A percentile compares a stretch with the other conserved stretches of the same genome.
phyloP scores from a whole-genome alignment of 106 monocot genomes.

The Amphibolis antarctica region DNA sequence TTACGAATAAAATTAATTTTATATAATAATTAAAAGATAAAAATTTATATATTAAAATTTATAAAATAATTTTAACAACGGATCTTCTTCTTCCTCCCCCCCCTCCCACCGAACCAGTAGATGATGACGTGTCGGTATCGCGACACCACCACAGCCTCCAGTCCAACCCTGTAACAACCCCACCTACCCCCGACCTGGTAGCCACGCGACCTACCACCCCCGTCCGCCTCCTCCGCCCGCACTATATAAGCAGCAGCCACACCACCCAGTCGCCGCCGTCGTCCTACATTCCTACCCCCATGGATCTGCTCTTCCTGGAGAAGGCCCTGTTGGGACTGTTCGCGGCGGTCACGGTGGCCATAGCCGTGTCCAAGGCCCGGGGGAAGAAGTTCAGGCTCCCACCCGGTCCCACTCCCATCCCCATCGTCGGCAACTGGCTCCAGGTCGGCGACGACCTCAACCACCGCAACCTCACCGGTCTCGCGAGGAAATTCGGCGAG shows the following conservation, averaged over 20 bases:
- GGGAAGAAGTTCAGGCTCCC: constrained; percentile 12
- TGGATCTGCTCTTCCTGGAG: constrained; percentile 38
- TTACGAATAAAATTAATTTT: too few relatives aligned
- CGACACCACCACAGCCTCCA: too few relatives aligned
- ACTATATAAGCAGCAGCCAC: neutral
- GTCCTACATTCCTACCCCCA: neutral
- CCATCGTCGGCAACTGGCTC: constrained; percentile 54
- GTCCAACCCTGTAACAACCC: too few relatives aligned
- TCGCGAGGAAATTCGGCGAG: constrained; percentile 30
- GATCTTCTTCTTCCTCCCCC: too few relatives aligned
- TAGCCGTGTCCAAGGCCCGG: constrained; percentile 7
- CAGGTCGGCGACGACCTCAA: constrained; percentile 41
- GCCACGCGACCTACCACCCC: neutral
- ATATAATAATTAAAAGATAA: too few relatives aligned
- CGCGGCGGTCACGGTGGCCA: constrained; percentile 23
- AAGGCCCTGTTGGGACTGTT: constrained; percentile 39
- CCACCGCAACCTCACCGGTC: constrained; percentile 35
- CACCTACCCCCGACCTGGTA: neutral
- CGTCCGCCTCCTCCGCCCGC: neutral
- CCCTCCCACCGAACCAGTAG: too few relatives aligned
- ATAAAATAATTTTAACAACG: too few relatives aligned
- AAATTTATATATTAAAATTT: too few relatives aligned
- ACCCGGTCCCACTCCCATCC: neutral
- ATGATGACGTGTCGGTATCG: too few relatives aligned
- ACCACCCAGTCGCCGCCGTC: neutral